Base-by-base conservation (phyloP, 2,329 filamentous ascomycete genomes). In the Blastomyces silverae region DNA sequence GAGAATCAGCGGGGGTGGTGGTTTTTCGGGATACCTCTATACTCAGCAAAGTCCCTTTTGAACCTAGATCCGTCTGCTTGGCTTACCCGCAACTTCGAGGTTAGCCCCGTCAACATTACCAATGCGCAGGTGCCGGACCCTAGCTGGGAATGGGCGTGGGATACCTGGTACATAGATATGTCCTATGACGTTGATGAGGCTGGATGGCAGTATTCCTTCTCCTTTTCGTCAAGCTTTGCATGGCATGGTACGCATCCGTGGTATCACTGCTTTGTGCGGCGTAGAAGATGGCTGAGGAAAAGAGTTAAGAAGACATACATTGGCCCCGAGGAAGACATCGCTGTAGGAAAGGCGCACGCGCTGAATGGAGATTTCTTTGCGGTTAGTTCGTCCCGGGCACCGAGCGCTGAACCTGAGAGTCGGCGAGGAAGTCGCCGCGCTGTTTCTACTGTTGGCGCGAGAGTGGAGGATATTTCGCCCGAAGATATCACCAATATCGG, bases 151-250 rank as follows among this genome's bases (percentile, higher is more conserved):
- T 99, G 94, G 94, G 86, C 82, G 11, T 89, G 87, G 87, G 84
- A 83, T 73, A 83, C 82, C 52, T 89, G 87, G 86, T 89, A 88
- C 73, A 86, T 88, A 39, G 87, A 89, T 80, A 91, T 84, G 91
- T 93, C 80, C n/a, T 85, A 89, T 2, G 88, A 89, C 66, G 87
- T 90, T 13, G 94, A 97, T 72, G 89, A 93, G 67, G 90, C 93
- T 67, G 94, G 94, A 3, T 99, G 94, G 94, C 89, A 96, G 74
- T 99, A 99, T 77, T 94, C 91, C 20, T 92, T 97, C 74, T 88
- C 90, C 69, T 99, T 97, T 73, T 81, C 81, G 68, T 85, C 83
- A 66, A 81, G 79, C 53, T 91, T 89, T 69, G 85, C 87, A 2
- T 99, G 94, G 94, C 94, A 99, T 76, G 88, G 88, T 2, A 89